Percentiles rank a stretch among this genome's conserved stretches.
These are phyloP conservation scores for Carex pumila DNA, from an alignment of 176 grass and related monocot species.

Conservation along the genomic window DNA sequence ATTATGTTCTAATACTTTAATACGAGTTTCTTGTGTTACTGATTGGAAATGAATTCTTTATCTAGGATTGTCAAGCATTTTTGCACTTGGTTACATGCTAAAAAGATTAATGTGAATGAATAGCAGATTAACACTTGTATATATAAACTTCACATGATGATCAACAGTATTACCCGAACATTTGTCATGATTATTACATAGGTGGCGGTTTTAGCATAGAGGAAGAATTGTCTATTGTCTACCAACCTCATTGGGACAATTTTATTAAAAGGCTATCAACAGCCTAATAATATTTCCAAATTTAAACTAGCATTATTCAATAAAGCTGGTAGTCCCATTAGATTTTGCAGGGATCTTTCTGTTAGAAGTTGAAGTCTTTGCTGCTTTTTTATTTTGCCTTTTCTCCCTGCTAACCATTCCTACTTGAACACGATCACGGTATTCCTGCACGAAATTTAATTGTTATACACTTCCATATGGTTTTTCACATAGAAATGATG, in stretches of 20 bases:
- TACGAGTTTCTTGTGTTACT: neutral
- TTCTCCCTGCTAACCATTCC: slow-evolving; percentile 51
- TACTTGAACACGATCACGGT: slow-evolving; percentile 77
- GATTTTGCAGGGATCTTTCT: slow-evolving; percentile 33
- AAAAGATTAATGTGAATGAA: neutral
- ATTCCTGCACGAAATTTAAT: slow-evolving; percentile 32
- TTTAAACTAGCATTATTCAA: neutral
- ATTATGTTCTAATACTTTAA: too few species aligned
- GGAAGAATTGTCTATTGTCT: neutral
- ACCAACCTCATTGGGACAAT: neutral
- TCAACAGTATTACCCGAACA: neutral
- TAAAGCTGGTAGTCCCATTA: neutral
- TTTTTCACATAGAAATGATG: neutral
- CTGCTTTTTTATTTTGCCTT: slow-evolving; percentile 44
- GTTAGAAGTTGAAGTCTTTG: slow-evolving; percentile 6
- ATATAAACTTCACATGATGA: neutral
- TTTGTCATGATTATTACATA: neutral
- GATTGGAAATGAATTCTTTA: neutral
- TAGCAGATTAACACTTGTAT: neutral
- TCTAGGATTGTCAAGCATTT: neutral
- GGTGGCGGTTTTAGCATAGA: neutral
- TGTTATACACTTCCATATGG: neutral
- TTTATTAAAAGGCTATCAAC: neutral
- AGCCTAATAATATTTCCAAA: neutral
- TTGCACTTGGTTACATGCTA: neutral